phyloP scores from a whole-genome alignment of 164 flowering plant species.

The Chimonanthus salicifolius region DNA sequence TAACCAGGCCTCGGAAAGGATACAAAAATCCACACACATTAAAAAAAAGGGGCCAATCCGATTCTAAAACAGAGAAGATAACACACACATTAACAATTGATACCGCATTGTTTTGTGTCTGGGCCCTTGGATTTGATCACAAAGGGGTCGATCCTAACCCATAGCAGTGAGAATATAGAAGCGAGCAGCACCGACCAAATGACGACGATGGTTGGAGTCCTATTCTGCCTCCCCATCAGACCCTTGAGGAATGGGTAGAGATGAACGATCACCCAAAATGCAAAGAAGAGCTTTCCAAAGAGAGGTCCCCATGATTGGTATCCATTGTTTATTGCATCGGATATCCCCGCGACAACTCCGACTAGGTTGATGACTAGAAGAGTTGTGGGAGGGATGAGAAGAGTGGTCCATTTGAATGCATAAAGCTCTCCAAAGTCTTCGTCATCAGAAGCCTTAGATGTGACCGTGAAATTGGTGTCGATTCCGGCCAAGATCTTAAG shows the following conservation, averaged over 20 bases:
- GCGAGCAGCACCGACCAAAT: slow-evolving; percentile 88
- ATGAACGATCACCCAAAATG: slow-evolving; percentile 84
- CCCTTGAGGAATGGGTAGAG: slow-evolving; percentile 91
- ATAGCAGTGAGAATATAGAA: slow-evolving; percentile 82
- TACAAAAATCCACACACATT: slow-evolving; percentile 5
- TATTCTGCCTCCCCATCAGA: slow-evolving; percentile 82
- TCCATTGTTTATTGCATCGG: slow-evolving; percentile 91
- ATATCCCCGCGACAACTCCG: slow-evolving; percentile 79
- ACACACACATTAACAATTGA: slow-evolving; percentile 53
- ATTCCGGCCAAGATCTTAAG: slow-evolving; percentile 72
- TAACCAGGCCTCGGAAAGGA: not conserved
- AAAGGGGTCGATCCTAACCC: slow-evolving; percentile 89
- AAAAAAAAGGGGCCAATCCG: not conserved
- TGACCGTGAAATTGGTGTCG: slow-evolving; percentile 81
- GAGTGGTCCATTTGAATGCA: slow-evolving; percentile 81
- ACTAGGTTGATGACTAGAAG: slow-evolving; percentile 73
- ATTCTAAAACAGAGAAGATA: not conserved
- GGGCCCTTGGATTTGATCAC: slow-evolving; percentile 79
- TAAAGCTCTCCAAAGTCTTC: slow-evolving; percentile 77
- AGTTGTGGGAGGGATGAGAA: slow-evolving; percentile 81
- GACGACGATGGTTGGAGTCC: slow-evolving; percentile 86
- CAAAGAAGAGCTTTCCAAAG: slow-evolving; percentile 79
- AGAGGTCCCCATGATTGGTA: slow-evolving; percentile 82
- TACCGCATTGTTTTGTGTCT: slow-evolving; percentile 63
- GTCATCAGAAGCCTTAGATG: slow-evolving; percentile 68